phyloP scores from a whole-genome alignment of 78 protist genomes.

The Polysphondylium violaceum region DNA sequence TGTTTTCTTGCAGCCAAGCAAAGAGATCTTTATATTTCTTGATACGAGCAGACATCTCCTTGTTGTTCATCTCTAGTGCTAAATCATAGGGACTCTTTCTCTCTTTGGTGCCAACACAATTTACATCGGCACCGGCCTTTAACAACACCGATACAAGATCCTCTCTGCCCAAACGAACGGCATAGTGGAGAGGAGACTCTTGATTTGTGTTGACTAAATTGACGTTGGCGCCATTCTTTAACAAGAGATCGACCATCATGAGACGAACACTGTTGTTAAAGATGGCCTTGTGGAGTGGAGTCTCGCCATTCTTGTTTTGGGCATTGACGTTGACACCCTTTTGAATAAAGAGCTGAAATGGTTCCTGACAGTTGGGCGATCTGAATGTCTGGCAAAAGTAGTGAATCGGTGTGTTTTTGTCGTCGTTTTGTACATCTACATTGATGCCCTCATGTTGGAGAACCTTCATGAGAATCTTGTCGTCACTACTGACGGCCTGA shows the following conservation, averaged over 20 bases:
- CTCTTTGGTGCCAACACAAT: conserved; percentile 39
- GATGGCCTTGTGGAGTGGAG: conserved; percentile 86
- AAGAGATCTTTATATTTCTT: conserved; percentile 65
- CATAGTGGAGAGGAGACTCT: conserved; percentile 84
- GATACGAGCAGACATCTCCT: conserved; percentile 53
- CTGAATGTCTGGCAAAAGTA: conserved; percentile 84
- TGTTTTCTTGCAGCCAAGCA: conserved; percentile 57
- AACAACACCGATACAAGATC: conserved; percentile 78
- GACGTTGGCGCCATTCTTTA: conserved; percentile 77
- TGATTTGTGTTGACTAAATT: conserved; percentile 34
- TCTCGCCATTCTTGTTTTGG: conserved; percentile 81
- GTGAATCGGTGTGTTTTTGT: conserved; percentile 78
- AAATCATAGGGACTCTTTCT: conserved; percentile 70
- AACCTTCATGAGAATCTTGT: conserved; percentile 33
- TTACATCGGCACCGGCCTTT: conserved; percentile 83
- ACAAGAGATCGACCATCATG: conserved; percentile 51
- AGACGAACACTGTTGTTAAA: conserved; percentile 79
- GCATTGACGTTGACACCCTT: conserved; percentile 80
- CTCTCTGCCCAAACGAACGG: conserved; percentile 80
- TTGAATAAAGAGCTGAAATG: conserved; percentile 65
- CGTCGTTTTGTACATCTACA: conserved; percentile 78
- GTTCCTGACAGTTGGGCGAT: conserved; percentile 72
- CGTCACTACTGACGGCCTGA: conserved; percentile 63
- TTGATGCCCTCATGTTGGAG: conserved; percentile 42
- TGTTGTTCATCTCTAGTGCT: conserved; percentile 48